A percentile compares a stretch with the other conserved stretches of the same genome.
phyloP scores from a whole-genome alignment of 768 basidiomycete genomes.

The Mycena amicta region DNA sequence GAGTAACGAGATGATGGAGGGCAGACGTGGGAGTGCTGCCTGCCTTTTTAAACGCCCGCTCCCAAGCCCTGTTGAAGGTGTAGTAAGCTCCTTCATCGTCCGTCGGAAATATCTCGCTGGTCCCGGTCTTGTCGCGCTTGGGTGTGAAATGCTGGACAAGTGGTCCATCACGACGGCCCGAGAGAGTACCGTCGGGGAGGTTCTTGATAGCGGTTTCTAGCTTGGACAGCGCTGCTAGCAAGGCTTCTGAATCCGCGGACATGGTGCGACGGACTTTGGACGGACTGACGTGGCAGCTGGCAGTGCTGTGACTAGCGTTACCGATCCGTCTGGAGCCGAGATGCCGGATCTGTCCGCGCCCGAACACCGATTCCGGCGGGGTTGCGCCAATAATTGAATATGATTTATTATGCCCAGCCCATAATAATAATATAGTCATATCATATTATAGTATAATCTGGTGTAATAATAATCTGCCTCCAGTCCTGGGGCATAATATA shows the following conservation, averaged over 20 bases:
- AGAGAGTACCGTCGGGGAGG: not conserved
- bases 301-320: not conserved
- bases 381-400: not conserved
- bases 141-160: not conserved
- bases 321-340: not conserved
- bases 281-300: not conserved
- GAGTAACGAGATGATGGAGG: slow-evolving; percentile 1
- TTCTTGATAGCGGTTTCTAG: not conserved
- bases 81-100: not conserved
- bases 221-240: not conserved
- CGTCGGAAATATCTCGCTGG: not conserved
- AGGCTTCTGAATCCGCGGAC: not conserved
- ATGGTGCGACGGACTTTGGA: not conserved
- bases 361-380: not conserved
- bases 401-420: not conserved
- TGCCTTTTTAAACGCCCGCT: slow-evolving; percentile 4
- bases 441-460: not conserved
- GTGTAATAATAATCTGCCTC: not conserved
- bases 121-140: not conserved
- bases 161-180: not conserved
- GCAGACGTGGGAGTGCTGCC: not conserved
- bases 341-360: not conserved
- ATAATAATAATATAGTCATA: not conserved
- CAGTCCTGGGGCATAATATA: not conserved
- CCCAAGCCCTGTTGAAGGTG: slow-evolving; percentile 4